Conservation (phyloP, 1,284 basidiomycete species). For the Entoloma clypeatum region DNA sequence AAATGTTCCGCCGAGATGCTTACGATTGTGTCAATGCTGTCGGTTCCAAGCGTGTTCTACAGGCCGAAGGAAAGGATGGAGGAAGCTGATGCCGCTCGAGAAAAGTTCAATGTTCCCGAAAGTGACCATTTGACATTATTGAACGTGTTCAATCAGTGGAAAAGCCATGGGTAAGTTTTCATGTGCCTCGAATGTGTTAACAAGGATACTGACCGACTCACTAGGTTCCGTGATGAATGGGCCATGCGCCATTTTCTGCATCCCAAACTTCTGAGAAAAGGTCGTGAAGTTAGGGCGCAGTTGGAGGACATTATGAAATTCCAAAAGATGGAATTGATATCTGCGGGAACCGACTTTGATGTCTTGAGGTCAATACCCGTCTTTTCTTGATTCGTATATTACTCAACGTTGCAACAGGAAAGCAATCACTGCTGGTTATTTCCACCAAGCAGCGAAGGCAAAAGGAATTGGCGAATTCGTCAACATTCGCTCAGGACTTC, state of each 20-base stretch:
- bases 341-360: constrained; percentile 95
- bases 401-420: constrained; percentile 58
- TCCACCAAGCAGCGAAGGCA: constrained; percentile 97
- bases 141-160: constrained; percentile 99
- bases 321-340: constrained; percentile 90
- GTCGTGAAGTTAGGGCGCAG: constrained; percentile 93
- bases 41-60: constrained; percentile 96
- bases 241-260: constrained; percentile 93
- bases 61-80: constrained; percentile 94
- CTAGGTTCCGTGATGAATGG: constrained; percentile 90
- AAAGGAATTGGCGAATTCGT: constrained; percentile 99
- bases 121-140: constrained; percentile 95
- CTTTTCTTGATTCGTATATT: background rate
- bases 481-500: constrained; percentile 92
- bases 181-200: background rate
- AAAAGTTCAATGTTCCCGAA: constrained; percentile 98
- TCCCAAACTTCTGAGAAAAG: constrained; percentile 93
- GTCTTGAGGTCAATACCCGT: constrained; percentile 61
- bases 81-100: constrained; percentile 93
- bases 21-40: constrained; percentile 98
- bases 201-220: constrained; percentile 4
- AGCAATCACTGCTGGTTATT: constrained; percentile 97
- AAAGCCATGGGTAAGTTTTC: constrained; percentile 75
- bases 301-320: constrained; percentile 98
- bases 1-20: constrained; percentile 94